A percentile compares a stretch with the other conserved stretches of the same genome.
These are phyloP conservation scores for Fusarium mundagurra DNA, from an alignment of 2,329 filamentous ascomycete genomes.

Conservation along the genomic window DNA sequence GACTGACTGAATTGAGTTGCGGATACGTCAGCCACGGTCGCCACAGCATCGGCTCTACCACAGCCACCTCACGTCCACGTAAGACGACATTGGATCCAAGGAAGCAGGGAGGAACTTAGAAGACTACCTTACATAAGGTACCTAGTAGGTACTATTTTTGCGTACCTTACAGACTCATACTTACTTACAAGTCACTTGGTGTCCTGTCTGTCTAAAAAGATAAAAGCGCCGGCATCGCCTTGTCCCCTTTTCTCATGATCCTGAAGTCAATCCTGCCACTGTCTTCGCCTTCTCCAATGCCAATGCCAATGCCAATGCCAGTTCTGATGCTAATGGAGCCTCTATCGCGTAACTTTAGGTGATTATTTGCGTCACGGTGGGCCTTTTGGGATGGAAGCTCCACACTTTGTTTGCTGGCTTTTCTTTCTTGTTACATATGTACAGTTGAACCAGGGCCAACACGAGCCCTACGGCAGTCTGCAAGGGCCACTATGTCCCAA, in stretches of 20 bases:
- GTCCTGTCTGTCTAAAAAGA: neutral
- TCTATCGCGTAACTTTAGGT: constrained; percentile 31
- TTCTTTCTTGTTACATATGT: neutral
- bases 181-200: too few relatives aligned
- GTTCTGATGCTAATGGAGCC: neutral
- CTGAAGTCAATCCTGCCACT: neutral
- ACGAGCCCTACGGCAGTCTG: constrained; percentile 5
- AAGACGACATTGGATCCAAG: neutral
- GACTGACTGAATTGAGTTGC: neutral
- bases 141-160: too few relatives aligned
- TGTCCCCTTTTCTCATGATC: neutral
- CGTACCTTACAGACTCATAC: too few relatives aligned
- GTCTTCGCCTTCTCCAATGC: neutral
- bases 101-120: neutral
- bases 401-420: constrained; percentile 12
- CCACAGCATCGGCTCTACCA: constrained; percentile 1
- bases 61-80: constrained; percentile 6
- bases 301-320: neutral
- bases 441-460: constrained; percentile 3
- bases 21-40: constrained; percentile 9
- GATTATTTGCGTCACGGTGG: constrained; percentile 36
- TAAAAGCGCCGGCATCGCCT: neutral
- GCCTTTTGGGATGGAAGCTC: neutral
- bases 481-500: neutral
- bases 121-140: too few relatives aligned